A percentile compares a stretch with the other conserved stretches of the same genome.
phyloP scores from a whole-genome alignment of 129 eudicot genomes.

The Artemisia tridentata region DNA sequence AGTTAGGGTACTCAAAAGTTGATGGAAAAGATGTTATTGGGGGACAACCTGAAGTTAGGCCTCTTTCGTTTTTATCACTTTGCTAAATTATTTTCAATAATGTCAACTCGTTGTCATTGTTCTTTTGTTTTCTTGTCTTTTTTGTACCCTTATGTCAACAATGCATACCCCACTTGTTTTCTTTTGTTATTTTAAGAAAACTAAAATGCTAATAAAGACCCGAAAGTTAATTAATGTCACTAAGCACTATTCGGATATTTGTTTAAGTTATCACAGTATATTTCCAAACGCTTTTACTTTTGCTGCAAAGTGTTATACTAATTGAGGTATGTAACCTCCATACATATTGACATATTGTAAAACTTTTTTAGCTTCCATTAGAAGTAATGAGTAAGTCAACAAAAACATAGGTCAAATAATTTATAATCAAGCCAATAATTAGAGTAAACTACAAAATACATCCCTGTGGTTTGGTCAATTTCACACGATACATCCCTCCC shows the following conservation, averaged over 20 bases:
- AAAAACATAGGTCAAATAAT: conserved; percentile 3
- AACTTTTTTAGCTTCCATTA: background rate
- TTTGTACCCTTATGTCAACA: conserved; percentile 24
- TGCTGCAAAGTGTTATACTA: background rate
- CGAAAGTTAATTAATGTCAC: too few relatives aligned
- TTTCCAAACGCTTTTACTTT: background rate
- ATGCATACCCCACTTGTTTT: conserved; percentile 28
- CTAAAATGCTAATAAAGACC: too few relatives aligned
- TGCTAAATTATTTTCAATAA: conserved; percentile 22
- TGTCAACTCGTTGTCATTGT: conserved; percentile 22
- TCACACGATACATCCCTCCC: too few relatives aligned
- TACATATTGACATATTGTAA: background rate
- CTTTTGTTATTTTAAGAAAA: background rate
- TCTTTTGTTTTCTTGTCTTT: conserved; percentile 22
- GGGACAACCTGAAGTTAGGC: conserved; percentile 48
- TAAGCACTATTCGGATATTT: too few relatives aligned
- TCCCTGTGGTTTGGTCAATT: too few relatives aligned
- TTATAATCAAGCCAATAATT: background rate
- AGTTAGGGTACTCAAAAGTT: conserved; percentile 28
- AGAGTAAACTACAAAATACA: too few relatives aligned
- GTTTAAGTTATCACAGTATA: background rate
- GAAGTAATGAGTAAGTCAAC: conserved; percentile 16
- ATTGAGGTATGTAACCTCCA: background rate
- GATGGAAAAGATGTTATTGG: conserved; percentile 40
- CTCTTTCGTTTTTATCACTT: conserved; percentile 20